Base-by-base conservation (phyloP, 192 early-diverging fungal species). In the Mortierella alpina region DNA sequence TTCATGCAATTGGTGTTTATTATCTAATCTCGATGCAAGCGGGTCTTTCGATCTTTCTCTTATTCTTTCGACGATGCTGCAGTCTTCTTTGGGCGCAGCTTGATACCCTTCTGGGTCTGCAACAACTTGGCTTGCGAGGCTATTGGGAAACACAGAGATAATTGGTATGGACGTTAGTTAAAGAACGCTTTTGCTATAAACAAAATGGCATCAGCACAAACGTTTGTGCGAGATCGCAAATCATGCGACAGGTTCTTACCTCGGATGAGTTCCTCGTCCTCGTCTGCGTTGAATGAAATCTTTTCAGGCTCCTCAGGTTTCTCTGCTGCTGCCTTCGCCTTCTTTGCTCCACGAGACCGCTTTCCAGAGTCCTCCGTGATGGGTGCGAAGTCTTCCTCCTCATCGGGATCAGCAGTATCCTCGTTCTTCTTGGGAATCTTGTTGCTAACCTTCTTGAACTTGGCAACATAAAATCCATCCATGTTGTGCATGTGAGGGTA, bases 401-500 rank as follows among this genome's bases (percentile, higher is more conserved):
- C 82, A 48, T 90, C 80, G 40, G 71, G 62, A 44, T 82, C 83
- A 10, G 56, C 57, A 15, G 73, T 72, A 20, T 76, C 64, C n/a
- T 84, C 74, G 9, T 82, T 68, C 66, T 84, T 75, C 63, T 78
- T 84, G 22, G 64, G 61, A 23, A 92, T 91, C 85, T 95, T 96
- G 87, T 98, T 98, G 55, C 93, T 93, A 10, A 92, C 82, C 84
- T 99, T 98, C 80, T 98, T 94, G 83, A 99, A 92, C 72, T 99
- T 99, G 54, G 98, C 95, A 13, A 99, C 96, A 85, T 89, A 99
- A 91, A 99, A 99, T 47, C 98, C 98, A 82, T 99, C 98, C 98
- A 99, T 98, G 82, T 99, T 99, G 83, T 98, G 94, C 39, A 96
- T 91, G 73, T 99, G 98, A 46, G 98, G 96, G 83, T 98, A 99